Evolutionary conservation across 441 rosid species (phyloP), one percentile per base, ranked within the genome.

Genomic region (Euphorbia neoarborescens): DNA sequence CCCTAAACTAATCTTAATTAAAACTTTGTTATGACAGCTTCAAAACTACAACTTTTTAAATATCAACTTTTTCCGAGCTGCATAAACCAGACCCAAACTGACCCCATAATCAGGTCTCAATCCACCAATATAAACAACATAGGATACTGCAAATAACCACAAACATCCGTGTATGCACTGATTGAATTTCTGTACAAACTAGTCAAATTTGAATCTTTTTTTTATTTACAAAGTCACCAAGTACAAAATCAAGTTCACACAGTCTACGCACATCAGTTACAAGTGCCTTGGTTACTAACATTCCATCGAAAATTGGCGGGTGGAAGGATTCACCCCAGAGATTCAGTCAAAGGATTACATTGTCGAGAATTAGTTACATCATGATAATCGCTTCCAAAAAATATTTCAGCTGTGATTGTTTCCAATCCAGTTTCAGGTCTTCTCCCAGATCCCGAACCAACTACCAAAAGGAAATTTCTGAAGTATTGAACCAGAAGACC

Each of bases 201-300:
- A 13, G 42, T 68, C 22, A 53, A 62, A 28, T 62, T 61, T 20
- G 69, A 73, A 35, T 57, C 15, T 15, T 57, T 24, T 25, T 27
- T 3, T 48, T 70, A 73, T 71, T 34, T 73, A 79, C 80, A 79
- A 35, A 64, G 37, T 35, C 35, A 56, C 54, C 34, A 44, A n/a
- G 56, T 60, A 46, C 42, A 62, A 62, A 70, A 67, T 62, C 11
- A 69, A 14, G 75, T 66, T 69, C 51, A 67, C 66, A 27, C 67
- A 46, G 34, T 58, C 58, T n/a, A 13, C 11, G 25, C 60, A 20
- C 58, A 73, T 65, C 73, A 64, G 34, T 59, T 57, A 38, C 28
- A 62, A 69, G 70, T 19, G 56, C 62, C 42, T 17, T 64, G 32
- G 12, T 42, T 15, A 53, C 64, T 53, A 54, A 48, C 8, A 54